A percentile compares a stretch with the other conserved stretches of the same genome.
phyloP scores from a whole-genome alignment of 139 green algal species.

The Pedinophyceae sp. region DNA sequence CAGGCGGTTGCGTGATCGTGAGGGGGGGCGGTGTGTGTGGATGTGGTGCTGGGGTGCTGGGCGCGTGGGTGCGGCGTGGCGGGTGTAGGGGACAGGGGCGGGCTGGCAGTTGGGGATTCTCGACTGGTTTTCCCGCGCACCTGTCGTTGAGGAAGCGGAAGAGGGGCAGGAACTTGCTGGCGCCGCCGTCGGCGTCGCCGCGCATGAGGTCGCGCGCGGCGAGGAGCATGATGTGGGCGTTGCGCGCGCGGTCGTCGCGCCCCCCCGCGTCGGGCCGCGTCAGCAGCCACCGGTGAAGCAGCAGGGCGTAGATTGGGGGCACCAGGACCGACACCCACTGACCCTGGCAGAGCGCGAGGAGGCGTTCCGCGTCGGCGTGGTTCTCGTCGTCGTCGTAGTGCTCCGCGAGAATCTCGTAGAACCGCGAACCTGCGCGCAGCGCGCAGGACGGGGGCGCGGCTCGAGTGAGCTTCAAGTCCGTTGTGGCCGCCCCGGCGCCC shows the following conservation, averaged over 20 bases:
- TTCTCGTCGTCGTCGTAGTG: conserved; percentile 31
- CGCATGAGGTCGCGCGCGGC: not conserved
- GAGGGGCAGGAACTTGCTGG: not conserved
- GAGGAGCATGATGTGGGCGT: not conserved
- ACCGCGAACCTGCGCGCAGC: conserved; percentile 12
- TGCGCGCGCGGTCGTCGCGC: not conserved
- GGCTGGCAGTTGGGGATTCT: no score
- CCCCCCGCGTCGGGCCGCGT: no score
- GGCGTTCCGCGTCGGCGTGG: conserved; percentile 20
- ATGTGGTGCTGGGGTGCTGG: no score
- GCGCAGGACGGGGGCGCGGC: conserved; percentile 10
- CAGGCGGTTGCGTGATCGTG: no score
- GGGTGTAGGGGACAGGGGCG: no score
- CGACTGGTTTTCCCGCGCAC: not conserved
- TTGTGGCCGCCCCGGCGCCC: not conserved
- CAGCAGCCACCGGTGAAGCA: conserved; percentile 35
- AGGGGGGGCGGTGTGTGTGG: no score
- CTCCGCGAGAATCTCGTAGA: conserved; percentile 50
- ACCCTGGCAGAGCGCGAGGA: conserved; percentile 47
- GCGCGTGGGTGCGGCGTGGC: no score
- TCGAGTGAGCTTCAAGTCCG: conserved; percentile 11
- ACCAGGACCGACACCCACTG: conserved; percentile 58
- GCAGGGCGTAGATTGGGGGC: conserved; percentile 45
- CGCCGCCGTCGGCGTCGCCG: not conserved
- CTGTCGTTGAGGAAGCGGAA: not conserved